Evolutionary conservation across 441 rosid species (phyloP).

Genomic region (Raphanus hybrid): DNA sequence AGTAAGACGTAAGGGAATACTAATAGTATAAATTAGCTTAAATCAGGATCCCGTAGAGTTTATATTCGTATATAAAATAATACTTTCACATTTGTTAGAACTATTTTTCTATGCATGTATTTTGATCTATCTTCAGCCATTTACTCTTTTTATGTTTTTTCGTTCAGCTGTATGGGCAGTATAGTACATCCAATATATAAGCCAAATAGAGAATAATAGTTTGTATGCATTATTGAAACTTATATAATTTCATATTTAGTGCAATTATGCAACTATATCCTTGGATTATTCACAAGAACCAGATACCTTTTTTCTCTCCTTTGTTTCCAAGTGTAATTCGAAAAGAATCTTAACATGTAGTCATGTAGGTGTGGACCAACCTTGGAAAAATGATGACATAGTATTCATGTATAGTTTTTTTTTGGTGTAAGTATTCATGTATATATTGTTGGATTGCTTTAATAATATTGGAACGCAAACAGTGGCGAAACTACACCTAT

Average conservation of each 20-base stretch:
- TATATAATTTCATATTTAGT: conserved; percentile 35
- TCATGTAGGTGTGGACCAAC: conserved; percentile 46
- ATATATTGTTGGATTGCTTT: conserved; percentile 40
- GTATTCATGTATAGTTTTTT: conserved; percentile 31
- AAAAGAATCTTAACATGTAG: conserved; percentile 45
- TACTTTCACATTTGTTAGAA: conserved; percentile 16
- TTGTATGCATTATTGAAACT: conserved; percentile 40
- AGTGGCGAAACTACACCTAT: too few relatives aligned
- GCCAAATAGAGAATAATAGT: conserved; percentile 44
- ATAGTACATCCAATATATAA: conserved; percentile 39
- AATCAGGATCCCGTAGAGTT: conserved; percentile 6
- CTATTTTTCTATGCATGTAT: conserved; percentile 21
- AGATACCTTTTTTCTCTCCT: conserved; percentile 30
- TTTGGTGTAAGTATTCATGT: too few relatives aligned
- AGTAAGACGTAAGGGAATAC: conserved; percentile 41
- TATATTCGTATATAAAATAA: not conserved
- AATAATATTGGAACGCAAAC: conserved; percentile 34
- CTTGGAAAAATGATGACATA: conserved; percentile 39
- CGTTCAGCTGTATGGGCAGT: conserved; percentile 29
- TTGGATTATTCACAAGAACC: conserved; percentile 48
- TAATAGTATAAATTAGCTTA: not conserved
- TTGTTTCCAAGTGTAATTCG: conserved; percentile 43
- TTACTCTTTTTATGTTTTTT: not conserved
- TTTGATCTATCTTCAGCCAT: conserved; percentile 19
- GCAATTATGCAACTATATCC: conserved; percentile 38